Base-by-base conservation (phyloP, 495 filamentous ascomycete species). In the Tuber aestivum region DNA sequence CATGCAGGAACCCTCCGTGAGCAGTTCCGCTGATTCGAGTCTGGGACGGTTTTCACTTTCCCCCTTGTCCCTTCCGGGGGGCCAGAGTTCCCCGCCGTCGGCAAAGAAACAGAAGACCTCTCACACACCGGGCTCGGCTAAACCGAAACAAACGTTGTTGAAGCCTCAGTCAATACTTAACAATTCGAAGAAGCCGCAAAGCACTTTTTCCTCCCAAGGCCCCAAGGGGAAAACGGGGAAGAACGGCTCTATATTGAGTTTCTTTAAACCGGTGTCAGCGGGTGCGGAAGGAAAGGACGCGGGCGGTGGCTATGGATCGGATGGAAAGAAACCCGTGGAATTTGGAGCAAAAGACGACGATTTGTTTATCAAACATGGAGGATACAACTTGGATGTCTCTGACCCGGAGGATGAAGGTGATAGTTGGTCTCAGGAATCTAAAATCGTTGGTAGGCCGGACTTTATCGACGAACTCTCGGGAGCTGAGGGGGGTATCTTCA, bases 381-480 rank as follows among this genome's bases (percentile, higher is more conserved):
- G 72, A 21, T 82, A 82, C n/a, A 77, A 76, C 71, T 72, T 82
- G 0, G 81, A 82, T 74, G 70, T 82, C 56, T 82, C 74, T 20
- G 81, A 82, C 40, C 81, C 81, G 1, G 80, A 82, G 3, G 81
- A 82, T 38, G 76, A 71, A 2, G 80, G 18, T 1, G 61, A 74
- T 7, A 20, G 56, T 35, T 65, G 56, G 56, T 65, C 27, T 35
- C 27, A 18, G 27, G 56, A 65, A 65, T n/a, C 27, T 8, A 65
- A 35, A 20, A 20, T 35, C 14, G 16, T 35, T 35, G 12, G 14
- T 18, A 65, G 56, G 56, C 56, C 56, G 27, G 56, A 65, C 27
- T 65, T 65, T 65, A 35, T 65, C 27, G 56, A 35, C 14, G 56
- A 65, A 27, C 27, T 32, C 56, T 65, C 56, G 27, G 56, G 14